phyloP scores from a whole-genome alignment of 192 early-diverging fungal genomes.

The Umbelopsis vinacea region DNA sequence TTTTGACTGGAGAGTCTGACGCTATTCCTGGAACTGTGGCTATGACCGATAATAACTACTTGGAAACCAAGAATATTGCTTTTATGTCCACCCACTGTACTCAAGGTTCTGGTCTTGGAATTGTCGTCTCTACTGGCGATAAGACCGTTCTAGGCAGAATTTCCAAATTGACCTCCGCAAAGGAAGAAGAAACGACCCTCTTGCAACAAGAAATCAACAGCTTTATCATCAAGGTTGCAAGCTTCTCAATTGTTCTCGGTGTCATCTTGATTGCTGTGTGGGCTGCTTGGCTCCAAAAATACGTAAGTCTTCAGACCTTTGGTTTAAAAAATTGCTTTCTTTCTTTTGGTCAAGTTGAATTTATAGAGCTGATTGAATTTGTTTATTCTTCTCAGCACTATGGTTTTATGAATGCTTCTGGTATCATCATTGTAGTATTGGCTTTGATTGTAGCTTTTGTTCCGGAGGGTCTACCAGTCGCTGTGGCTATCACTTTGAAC shows the following conservation, averaged over 20 bases:
- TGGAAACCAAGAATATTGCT: conserved; percentile 83
- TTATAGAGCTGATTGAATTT: neutral
- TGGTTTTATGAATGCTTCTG: conserved; percentile 53
- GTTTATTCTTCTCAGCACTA: conserved; percentile 37
- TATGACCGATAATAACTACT: conserved; percentile 68
- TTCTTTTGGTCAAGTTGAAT: no score
- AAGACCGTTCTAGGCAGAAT: conserved; percentile 76
- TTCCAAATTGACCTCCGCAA: conserved; percentile 54
- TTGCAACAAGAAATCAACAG: conserved; percentile 64
- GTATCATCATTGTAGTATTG: conserved; percentile 51
- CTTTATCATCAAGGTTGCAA: conserved; percentile 72
- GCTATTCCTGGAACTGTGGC: conserved; percentile 61
- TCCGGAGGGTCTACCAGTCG: conserved; percentile 76
- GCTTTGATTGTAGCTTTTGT: conserved; percentile 71
- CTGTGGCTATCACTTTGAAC: conserved; percentile 71
- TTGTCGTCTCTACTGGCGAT: conserved; percentile 78
- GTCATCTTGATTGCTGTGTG: conserved; percentile 52
- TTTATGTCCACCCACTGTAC: conserved; percentile 69
- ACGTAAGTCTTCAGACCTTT: neutral
- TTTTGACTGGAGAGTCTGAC: conserved; percentile 75
- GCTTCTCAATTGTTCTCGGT: conserved; percentile 52
- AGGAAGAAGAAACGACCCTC: conserved; percentile 50
- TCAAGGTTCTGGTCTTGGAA: conserved; percentile 69
- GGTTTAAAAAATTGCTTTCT: no score
- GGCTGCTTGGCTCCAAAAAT: conserved; percentile 30